These are phyloP conservation scores for Fraxinus anomala DNA, from an alignment of 257 asterid genomes.

Conservation along the genomic window DNA sequence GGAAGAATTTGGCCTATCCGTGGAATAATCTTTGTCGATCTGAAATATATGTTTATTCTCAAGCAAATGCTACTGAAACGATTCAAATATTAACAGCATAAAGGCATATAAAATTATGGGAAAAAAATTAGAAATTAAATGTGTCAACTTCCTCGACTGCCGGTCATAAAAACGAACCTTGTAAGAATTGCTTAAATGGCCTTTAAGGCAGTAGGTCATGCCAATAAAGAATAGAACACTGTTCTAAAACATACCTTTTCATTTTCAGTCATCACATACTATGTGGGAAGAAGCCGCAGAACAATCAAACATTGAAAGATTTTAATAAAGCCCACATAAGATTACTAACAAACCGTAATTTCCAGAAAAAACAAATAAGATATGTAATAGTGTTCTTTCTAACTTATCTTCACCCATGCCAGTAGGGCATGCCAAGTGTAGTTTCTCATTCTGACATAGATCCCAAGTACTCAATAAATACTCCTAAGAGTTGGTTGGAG, in stretches of 20 bases:
- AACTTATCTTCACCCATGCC: neutral
- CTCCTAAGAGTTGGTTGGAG: neutral
- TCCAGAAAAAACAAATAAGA: neutral
- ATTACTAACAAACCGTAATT: neutral
- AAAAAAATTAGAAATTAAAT: neutral
- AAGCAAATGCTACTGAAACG: neutral
- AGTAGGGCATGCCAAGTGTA: no score
- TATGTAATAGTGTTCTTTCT: no score
- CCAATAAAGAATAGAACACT: neutral
- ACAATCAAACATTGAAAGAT: neutral
- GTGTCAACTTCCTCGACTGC: neutral
- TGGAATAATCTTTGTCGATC: slow-evolving; percentile 51
- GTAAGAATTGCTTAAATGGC: neutral
- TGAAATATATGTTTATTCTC: slow-evolving; percentile 24
- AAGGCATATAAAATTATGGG: neutral
- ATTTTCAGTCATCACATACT: neutral
- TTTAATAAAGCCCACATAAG: no score
- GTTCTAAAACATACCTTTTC: neutral
- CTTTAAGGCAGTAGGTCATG: neutral
- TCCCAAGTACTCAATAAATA: neutral
- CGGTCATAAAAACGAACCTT: neutral
- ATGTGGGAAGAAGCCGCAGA: neutral
- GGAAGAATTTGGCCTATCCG: slow-evolving; percentile 68
- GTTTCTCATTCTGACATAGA: neutral
- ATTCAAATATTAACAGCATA: neutral